These are phyloP conservation scores for Haplographium delicatum DNA, from an alignment of 495 filamentous ascomycete genomes.

Conservation along the genomic window DNA sequence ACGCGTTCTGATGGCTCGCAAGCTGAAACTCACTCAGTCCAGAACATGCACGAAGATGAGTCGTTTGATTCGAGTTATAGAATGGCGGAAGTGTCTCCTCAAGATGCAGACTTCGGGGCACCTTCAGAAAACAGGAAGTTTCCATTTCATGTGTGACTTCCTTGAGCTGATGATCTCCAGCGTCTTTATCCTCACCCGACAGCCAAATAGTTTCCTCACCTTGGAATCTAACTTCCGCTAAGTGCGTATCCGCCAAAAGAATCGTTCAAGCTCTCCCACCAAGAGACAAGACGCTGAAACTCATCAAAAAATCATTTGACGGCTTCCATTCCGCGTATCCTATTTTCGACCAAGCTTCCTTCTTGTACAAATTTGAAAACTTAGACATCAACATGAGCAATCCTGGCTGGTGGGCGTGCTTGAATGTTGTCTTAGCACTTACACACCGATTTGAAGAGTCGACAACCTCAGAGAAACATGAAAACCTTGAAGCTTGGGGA, in stretches of 20 bases:
- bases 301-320: slow-evolving; percentile 85
- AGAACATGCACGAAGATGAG: too few relatives aligned
- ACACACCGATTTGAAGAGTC: slow-evolving; percentile 83
- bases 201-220: slow-evolving; percentile 33
- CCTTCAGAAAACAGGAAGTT: slow-evolving; percentile 15
- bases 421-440: slow-evolving; percentile 92
- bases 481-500: slow-evolving; percentile 84
- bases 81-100: too few relatives aligned
- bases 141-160: background rate
- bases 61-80: too few relatives aligned
- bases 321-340: slow-evolving; percentile 98
- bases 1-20: background rate
- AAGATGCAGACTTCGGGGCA: too few relatives aligned
- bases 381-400: slow-evolving; percentile 68
- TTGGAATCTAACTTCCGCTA: slow-evolving; percentile 90
- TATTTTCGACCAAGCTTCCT: slow-evolving; percentile 90
- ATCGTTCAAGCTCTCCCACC: slow-evolving; percentile 75
- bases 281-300: slow-evolving; percentile 68
- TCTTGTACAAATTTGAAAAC: slow-evolving; percentile 93
- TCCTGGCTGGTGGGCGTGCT: slow-evolving; percentile 94
- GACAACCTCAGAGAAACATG: slow-evolving; percentile 80
- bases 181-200: slow-evolving; percentile 16
- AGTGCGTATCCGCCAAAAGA: slow-evolving; percentile 75
- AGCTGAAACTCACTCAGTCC: too few relatives aligned
- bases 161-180: slow-evolving; percentile 14